Evolutionary conservation across 768 basidiomycete genomes (phyloP).

Genomic region (Daedaleopsis sinensis): DNA sequence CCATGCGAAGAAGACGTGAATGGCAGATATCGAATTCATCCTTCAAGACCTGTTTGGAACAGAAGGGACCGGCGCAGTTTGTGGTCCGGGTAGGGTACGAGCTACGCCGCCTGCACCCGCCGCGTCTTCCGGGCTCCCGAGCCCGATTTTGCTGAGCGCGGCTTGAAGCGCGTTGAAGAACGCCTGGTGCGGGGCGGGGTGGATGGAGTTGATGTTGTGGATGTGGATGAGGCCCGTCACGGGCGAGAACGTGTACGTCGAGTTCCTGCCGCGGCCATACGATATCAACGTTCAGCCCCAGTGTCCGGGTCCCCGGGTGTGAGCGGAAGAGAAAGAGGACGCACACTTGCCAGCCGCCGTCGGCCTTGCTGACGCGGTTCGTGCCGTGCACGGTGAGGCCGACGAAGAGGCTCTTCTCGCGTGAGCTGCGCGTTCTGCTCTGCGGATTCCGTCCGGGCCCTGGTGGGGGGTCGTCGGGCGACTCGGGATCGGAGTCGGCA

Average conservation of each 20-base stretch:
- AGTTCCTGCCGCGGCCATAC: too few species aligned
- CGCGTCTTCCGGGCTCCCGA: slow-evolving; percentile 16
- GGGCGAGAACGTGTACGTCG: slow-evolving; percentile 76
- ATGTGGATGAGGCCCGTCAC: slow-evolving; percentile 60
- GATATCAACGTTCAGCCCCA: not conserved
- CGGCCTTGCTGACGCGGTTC: slow-evolving; percentile 63
- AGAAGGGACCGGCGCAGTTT: not conserved
- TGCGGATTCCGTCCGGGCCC: not conserved
- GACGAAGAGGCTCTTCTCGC: slow-evolving; percentile 63
- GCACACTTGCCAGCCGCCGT: slow-evolving; percentile 75
- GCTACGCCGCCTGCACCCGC: slow-evolving; percentile 10
- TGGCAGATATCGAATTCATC: too few species aligned
- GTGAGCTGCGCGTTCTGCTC: slow-evolving; percentile 31
- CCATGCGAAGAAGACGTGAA: too few species aligned
- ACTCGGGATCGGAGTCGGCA: not conserved
- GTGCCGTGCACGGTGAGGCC: slow-evolving; percentile 58
- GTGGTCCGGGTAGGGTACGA: not conserved
- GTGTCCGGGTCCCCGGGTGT: too few species aligned
- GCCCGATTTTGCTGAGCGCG: slow-evolving; percentile 20
- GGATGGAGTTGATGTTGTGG: slow-evolving; percentile 75
- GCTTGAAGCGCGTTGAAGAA: slow-evolving; percentile 61
- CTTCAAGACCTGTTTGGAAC: slow-evolving; percentile 2
- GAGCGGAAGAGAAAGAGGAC: slow-evolving; percentile 31
- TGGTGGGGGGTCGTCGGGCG: not conserved
- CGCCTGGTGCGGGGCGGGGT: slow-evolving; percentile 73